phyloP scores from a whole-genome alignment of 441 rosid species.

The Codiaeum variegatum region DNA sequence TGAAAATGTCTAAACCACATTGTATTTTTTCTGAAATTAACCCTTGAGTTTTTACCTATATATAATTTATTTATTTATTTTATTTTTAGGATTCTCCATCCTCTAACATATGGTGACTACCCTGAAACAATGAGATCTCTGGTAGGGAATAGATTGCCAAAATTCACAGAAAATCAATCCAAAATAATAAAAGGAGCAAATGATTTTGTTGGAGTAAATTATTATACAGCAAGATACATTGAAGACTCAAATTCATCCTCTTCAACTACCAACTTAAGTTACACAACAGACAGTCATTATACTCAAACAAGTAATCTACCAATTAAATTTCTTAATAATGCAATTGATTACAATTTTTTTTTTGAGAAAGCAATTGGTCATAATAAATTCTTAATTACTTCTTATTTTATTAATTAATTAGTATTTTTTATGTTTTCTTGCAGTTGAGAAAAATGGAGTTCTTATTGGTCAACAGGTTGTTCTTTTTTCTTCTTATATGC shows the following conservation, averaged over 20 bases:
- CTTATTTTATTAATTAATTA: not conserved
- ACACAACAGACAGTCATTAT: slow-evolving; percentile 30
- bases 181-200: slow-evolving; percentile 27
- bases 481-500: not conserved
- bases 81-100: slow-evolving; percentile 30
- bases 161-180: slow-evolving; percentile 26
- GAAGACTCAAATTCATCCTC: not conserved
- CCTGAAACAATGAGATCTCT: slow-evolving; percentile 34
- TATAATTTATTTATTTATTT: too few relatives aligned
- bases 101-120: slow-evolving; percentile 37
- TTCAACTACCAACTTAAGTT: slow-evolving; percentile 22
- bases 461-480: slow-evolving; percentile 28
- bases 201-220: slow-evolving; percentile 45
- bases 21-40: too few relatives aligned
- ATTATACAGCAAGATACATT: slow-evolving; percentile 37
- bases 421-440: not conserved
- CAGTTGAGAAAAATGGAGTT: slow-evolving; percentile 35
- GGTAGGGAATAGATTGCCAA: slow-evolving; percentile 35
- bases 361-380: not conserved
- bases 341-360: not conserved
- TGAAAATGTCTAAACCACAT: not conserved
- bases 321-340: not conserved
- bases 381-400: not conserved
- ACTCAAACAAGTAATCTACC: slow-evolving; percentile 12
- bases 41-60: too few relatives aligned